Conservation (phyloP, 1,139 yeast species). For the Pichia norvegensis region DNA sequence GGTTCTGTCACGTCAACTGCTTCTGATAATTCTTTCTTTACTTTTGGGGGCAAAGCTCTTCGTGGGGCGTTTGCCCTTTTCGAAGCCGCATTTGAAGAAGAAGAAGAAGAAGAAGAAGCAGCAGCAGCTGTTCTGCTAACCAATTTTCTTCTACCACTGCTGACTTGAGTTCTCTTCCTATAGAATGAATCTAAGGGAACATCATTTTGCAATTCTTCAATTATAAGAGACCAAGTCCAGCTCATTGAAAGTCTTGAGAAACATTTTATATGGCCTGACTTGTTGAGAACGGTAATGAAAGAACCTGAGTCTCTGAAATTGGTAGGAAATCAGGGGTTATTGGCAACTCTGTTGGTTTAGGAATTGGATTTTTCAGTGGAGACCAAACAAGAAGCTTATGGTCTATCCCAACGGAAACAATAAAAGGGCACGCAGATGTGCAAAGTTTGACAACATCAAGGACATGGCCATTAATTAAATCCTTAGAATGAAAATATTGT, state of each 20-base stretch:
- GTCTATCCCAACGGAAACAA: constrained; percentile 67
- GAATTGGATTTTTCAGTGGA: constrained; percentile 46
- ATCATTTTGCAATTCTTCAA: constrained; percentile 27
- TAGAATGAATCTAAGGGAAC: constrained; percentile 52
- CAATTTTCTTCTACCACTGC: constrained; percentile 10
- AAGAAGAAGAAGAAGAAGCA: not conserved
- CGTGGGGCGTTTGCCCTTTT: not conserved
- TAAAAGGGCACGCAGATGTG: constrained; percentile 51
- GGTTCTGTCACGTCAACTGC: not conserved
- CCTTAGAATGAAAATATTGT: constrained; percentile 37
- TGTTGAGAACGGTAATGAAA: constrained; percentile 51
- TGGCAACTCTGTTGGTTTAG: constrained; percentile 38
- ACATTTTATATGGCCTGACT: constrained; percentile 45
- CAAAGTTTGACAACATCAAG: constrained; percentile 56
- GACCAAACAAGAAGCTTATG: constrained; percentile 70
- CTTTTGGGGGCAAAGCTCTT: not conserved
- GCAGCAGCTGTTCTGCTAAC: constrained; percentile 9
- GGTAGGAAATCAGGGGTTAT: constrained; percentile 55
- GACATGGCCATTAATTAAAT: constrained; percentile 48
- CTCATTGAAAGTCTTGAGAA: constrained; percentile 47
- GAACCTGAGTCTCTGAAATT: constrained; percentile 54
- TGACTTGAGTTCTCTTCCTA: constrained; percentile 32
- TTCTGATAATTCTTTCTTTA: not conserved
- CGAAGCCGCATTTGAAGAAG: not conserved
- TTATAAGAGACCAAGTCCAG: constrained; percentile 45